phyloP scores from a whole-genome alignment of 441 rosid species.

The Brassica hybrid region DNA sequence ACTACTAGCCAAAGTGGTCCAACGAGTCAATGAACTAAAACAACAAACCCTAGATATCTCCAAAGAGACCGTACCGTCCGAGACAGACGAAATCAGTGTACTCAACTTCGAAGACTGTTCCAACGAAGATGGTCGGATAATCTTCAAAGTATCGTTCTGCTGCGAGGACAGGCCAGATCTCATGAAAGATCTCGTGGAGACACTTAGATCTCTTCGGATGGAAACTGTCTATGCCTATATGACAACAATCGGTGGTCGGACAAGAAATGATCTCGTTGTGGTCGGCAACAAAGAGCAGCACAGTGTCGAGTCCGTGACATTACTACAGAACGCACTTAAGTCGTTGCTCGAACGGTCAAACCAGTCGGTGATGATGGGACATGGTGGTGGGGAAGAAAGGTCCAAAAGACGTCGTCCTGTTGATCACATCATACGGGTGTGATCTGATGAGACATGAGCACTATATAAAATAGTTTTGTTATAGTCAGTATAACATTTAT shows the following conservation, averaged over 20 bases:
- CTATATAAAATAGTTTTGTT: not conserved
- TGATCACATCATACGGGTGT: constrained; percentile 59
- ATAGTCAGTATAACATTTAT: not conserved
- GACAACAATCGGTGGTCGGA: constrained; percentile 76
- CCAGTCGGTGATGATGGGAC: constrained; percentile 42
- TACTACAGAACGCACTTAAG: constrained; percentile 74
- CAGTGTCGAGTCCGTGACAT: constrained; percentile 71
- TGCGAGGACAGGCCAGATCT: constrained; percentile 88
- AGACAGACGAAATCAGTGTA: constrained; percentile 79
- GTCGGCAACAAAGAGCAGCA: constrained; percentile 73
- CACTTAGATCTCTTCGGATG: constrained; percentile 75
- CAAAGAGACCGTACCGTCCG: constrained; percentile 74
- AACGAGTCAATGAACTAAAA: constrained; percentile 82
- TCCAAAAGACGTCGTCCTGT: constrained; percentile 74
- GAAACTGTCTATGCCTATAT: constrained; percentile 72
- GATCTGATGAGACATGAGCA: constrained; percentile 29
- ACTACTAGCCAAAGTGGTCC: constrained; percentile 84
- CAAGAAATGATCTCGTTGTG: constrained; percentile 68
- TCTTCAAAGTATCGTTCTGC: constrained; percentile 82
- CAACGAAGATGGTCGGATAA: constrained; percentile 42
- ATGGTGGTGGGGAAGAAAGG: constrained; percentile 46
- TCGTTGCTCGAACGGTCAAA: constrained; percentile 78
- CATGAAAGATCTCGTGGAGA: constrained; percentile 68
- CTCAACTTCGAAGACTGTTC: constrained; percentile 57
- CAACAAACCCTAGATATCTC: constrained; percentile 65